These are phyloP conservation scores for Penstemon barbatus DNA, from an alignment of 257 asterid species.

Conservation along the genomic window DNA sequence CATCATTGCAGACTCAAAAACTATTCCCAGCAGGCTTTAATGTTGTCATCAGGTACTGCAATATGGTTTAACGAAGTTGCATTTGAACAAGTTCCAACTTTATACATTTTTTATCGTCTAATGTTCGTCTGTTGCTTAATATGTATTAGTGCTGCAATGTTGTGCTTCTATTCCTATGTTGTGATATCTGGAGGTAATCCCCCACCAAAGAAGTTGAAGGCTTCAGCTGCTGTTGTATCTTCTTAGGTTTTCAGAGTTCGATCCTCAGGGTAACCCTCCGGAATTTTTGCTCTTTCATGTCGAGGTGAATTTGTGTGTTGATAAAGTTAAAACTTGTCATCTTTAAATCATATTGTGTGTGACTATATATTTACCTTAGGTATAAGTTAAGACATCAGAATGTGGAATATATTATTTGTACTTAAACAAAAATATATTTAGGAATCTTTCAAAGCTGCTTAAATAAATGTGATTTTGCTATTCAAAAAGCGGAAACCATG, in stretches of 20 bases:
- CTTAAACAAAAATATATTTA: background rate
- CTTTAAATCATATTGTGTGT: background rate
- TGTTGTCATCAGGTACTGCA: constrained; percentile 63
- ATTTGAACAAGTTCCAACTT: constrained; percentile 13
- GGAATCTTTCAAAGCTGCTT: constrained; percentile 14
- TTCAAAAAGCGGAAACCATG: background rate
- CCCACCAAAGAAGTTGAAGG: constrained; percentile 59
- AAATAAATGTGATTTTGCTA: background rate
- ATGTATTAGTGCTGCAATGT: constrained; percentile 75
- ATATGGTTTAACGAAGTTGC: constrained; percentile 3
- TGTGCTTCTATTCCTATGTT: constrained; percentile 80
- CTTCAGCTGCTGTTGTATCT: constrained; percentile 35
- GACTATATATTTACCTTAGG: background rate
- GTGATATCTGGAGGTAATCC: constrained; percentile 74
- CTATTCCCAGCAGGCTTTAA: constrained; percentile 67
- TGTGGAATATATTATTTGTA: constrained; percentile 3
- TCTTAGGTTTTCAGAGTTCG: constrained; percentile 23
- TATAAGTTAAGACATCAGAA: background rate
- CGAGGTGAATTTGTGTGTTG: constrained; percentile 20
- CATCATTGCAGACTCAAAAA: constrained; percentile 46
- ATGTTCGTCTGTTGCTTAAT: constrained; percentile 13
- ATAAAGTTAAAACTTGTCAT: background rate
- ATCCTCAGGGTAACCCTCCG: background rate
- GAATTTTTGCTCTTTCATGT: background rate
- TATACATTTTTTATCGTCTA: background rate